A percentile compares a stretch with the other conserved stretches of the same genome.
Evolutionary conservation across 2,329 filamentous ascomycete genomes (phyloP).

Genomic region (Monilinia aucupariae): DNA sequence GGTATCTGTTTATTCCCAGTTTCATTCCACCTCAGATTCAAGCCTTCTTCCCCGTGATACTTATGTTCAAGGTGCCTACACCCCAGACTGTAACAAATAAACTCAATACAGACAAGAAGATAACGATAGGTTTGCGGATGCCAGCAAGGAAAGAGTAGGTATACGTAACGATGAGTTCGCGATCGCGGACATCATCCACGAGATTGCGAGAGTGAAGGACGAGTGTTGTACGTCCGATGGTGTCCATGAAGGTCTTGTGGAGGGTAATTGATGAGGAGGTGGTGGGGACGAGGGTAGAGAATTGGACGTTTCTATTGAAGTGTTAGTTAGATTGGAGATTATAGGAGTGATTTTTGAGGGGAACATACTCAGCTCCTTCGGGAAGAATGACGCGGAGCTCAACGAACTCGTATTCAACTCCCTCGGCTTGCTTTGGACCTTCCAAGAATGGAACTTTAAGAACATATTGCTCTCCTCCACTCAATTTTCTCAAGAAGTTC

Average conservation of each 20-base stretch:
- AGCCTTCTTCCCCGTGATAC: slow-evolving; percentile 29
- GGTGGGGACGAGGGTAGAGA: slow-evolving; percentile 68
- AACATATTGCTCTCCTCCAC: slow-evolving; percentile 65
- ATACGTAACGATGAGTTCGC: slow-evolving; percentile 80
- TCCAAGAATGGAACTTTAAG: slow-evolving; percentile 91
- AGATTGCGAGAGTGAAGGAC: slow-evolving; percentile 78
- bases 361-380: slow-evolving; percentile 75
- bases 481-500: slow-evolving; percentile 62
- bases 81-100: slow-evolving; percentile 71
- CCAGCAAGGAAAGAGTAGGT: slow-evolving; percentile 70
- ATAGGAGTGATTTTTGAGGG: slow-evolving; percentile 37
- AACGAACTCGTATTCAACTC: slow-evolving; percentile 77
- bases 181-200: slow-evolving; percentile 82
- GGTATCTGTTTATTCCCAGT: too few species aligned
- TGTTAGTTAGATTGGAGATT: slow-evolving; percentile 41
- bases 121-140: slow-evolving; percentile 79
- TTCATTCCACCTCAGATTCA: not conserved
- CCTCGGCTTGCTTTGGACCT: slow-evolving; percentile 80
- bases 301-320: slow-evolving; percentile 65
- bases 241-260: slow-evolving; percentile 93
- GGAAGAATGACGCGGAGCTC: slow-evolving; percentile 79
- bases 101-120: slow-evolving; percentile 67
- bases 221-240: slow-evolving; percentile 77
- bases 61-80: slow-evolving; percentile 47
- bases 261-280: slow-evolving; percentile 53